Percentiles rank a stretch among this genome's conserved stretches.
Evolutionary conservation across 2,329 filamentous ascomycete genomes (phyloP).

Genomic region (Celoporthe dispersa): DNA sequence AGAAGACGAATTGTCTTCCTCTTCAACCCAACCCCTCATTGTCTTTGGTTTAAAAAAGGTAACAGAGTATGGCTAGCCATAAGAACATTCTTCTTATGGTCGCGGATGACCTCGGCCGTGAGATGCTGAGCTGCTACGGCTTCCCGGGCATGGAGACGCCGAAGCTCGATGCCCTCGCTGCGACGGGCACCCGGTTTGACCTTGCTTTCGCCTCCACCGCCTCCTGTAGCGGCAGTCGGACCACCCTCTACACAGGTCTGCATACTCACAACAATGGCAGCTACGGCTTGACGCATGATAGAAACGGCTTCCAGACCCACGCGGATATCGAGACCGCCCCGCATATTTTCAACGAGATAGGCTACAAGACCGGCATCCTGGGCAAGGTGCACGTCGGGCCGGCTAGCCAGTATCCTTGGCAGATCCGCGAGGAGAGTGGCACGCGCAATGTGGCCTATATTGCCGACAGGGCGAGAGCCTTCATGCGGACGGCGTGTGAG

Average conservation of each 20-base stretch:
- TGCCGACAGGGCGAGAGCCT: slow-evolving; percentile 43
- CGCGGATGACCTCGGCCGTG: slow-evolving; percentile 7
- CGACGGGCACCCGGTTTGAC: slow-evolving; percentile 41
- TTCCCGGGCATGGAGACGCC: slow-evolving; percentile 42
- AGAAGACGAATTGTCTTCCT: too few relatives aligned
- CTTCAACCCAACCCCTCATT: too few relatives aligned
- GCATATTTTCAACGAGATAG: slow-evolving; percentile 41
- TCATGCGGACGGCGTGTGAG: slow-evolving; percentile 42
- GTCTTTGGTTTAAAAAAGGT: too few relatives aligned
- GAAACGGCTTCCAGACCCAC: slow-evolving; percentile 47
- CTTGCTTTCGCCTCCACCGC: slow-evolving; percentile 49
- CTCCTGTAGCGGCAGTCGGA: slow-evolving; percentile 50
- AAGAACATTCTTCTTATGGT: slow-evolving; percentile 2
- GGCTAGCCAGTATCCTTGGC: too few relatives aligned
- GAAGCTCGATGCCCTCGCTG: slow-evolving; percentile 44
- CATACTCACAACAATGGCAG: slow-evolving; percentile 52
- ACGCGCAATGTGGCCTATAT: slow-evolving; percentile 37
- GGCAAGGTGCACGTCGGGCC: too few relatives aligned
- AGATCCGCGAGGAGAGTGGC: too few relatives aligned
- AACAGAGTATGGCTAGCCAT: neutral
- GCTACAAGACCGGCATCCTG: slow-evolving; percentile 40
- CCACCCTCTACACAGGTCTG: slow-evolving; percentile 50
- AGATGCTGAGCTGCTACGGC: slow-evolving; percentile 9
- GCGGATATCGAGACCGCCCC: slow-evolving; percentile 47
- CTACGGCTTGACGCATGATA: slow-evolving; percentile 44